Evolutionary conservation across 1,139 yeast genomes (phyloP).

Genomic region (Yamadazyma dushanensis): DNA sequence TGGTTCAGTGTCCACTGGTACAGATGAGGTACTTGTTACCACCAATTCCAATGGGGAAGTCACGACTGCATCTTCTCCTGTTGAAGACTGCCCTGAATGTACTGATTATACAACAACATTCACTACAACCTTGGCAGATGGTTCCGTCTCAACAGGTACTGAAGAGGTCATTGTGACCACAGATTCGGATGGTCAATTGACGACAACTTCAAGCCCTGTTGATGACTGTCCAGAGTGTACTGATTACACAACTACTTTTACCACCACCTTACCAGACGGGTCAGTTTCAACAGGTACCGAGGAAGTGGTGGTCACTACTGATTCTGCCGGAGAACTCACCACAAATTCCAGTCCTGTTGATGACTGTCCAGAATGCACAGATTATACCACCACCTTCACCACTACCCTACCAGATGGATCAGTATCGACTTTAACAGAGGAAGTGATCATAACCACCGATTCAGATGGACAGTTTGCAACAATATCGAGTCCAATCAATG

Average conservation of each 20-base stretch:
- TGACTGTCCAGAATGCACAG: too few relatives aligned
- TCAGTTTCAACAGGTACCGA: too few relatives aligned
- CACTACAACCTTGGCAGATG: conserved; percentile 12
- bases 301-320: conserved; percentile 12
- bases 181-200: conserved; percentile 31
- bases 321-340: conserved; percentile 7
- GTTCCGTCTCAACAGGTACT: conserved; percentile 13
- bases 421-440: too few relatives aligned
- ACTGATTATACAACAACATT: conserved; percentile 17
- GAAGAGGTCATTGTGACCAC: conserved; percentile 12
- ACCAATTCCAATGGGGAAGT: conserved; percentile 11
- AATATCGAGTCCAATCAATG: conserved; percentile 11
- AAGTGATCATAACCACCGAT: conserved; percentile 13
- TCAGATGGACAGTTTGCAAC: conserved; percentile 9
- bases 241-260: conserved; percentile 12
- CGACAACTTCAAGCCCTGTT: conserved; percentile 15
- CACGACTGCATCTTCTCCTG: conserved; percentile 6
- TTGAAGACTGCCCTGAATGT: conserved; percentile 10
- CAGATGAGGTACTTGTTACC: conserved; percentile 11
- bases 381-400: too few relatives aligned
- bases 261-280: too few relatives aligned
- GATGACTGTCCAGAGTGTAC: conserved; percentile 10
- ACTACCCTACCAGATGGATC: too few relatives aligned
- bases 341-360: conserved; percentile 5
- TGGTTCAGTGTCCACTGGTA: too few relatives aligned